Percentiles rank a stretch among this genome's conserved stretches.
phyloP scores from a whole-genome alignment of 192 early-diverging fungal species.

The Gigaspora rosea region DNA sequence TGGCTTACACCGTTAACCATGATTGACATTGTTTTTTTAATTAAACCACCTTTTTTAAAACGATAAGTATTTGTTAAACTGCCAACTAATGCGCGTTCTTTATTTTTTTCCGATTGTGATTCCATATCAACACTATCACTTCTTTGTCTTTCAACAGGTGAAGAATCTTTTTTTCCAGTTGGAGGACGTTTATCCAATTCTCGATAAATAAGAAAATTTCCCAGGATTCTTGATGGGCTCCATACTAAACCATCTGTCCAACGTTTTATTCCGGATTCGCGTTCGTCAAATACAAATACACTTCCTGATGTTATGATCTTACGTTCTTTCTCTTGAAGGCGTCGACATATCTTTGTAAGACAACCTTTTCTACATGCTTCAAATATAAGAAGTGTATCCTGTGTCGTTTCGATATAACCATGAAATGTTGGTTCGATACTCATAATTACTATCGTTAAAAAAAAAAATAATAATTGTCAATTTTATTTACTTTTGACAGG shows the following conservation, averaged over 20 bases:
- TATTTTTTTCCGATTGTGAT: conserved; percentile 49
- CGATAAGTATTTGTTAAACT: conserved; percentile 58
- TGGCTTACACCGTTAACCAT: conserved; percentile 61
- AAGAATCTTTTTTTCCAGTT: conserved; percentile 54
- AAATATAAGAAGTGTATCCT: conserved; percentile 77
- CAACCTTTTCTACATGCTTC: conserved; percentile 74
- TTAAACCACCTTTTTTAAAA: conserved; percentile 64
- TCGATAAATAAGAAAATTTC: conserved; percentile 81
- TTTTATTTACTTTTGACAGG: background rate
- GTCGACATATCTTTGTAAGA: conserved; percentile 65
- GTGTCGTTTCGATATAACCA: conserved; percentile 72
- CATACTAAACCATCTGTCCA: conserved; percentile 86
- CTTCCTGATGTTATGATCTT: conserved; percentile 71
- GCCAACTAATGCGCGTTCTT: conserved; percentile 58
- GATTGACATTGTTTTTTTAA: conserved; percentile 86
- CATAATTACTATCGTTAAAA: conserved; percentile 21
- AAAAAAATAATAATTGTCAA: no score
- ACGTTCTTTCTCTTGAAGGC: conserved; percentile 76
- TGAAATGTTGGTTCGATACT: conserved; percentile 60
- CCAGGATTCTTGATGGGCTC: conserved; percentile 82
- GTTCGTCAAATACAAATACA: conserved; percentile 84
- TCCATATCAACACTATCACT: conserved; percentile 37
- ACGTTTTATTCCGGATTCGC: conserved; percentile 79
- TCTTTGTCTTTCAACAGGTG: conserved; percentile 34
- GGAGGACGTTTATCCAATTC: conserved; percentile 59